Conservation (phyloP, 345 rosid species). For the Garcia nutans region DNA sequence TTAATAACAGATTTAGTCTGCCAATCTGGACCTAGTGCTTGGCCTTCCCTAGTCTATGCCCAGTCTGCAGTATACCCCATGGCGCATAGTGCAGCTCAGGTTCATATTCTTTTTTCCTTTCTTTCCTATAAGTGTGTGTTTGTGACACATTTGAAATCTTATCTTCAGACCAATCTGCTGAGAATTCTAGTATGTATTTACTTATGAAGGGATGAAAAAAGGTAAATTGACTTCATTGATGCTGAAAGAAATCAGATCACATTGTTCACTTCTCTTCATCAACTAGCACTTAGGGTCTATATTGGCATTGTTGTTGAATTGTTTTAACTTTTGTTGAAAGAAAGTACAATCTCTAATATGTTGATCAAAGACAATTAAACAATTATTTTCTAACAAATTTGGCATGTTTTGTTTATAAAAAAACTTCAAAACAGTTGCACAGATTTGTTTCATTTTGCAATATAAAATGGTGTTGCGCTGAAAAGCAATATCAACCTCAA, state of each 20-base stretch:
- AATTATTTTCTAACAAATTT: no score
- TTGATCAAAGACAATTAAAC: neutral
- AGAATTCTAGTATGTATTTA: slow-evolving; percentile 11
- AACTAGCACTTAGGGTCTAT: neutral
- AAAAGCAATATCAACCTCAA: neutral
- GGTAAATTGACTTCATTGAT: neutral
- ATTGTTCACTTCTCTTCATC: neutral
- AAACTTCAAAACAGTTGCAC: neutral
- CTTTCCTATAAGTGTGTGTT: neutral
- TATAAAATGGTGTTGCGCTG: neutral
- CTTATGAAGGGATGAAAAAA: neutral
- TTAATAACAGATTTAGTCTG: slow-evolving; percentile 77
- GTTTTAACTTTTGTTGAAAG: neutral
- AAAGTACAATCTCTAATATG: no score
- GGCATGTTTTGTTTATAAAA: neutral
- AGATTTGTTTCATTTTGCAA: no score
- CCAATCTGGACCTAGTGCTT: slow-evolving; percentile 96
- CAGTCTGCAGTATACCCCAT: slow-evolving; percentile 84
- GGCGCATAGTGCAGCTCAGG: slow-evolving; percentile 99
- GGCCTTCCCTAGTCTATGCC: slow-evolving; percentile 85
- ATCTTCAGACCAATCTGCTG: slow-evolving; percentile 15
- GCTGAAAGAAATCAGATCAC: neutral
- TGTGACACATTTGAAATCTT: neutral
- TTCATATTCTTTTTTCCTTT: slow-evolving; percentile 31
- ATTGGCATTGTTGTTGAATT: neutral